Base-by-base conservation (phyloP, 192 early-diverging fungal genomes). In the Coemansia sp. region DNA sequence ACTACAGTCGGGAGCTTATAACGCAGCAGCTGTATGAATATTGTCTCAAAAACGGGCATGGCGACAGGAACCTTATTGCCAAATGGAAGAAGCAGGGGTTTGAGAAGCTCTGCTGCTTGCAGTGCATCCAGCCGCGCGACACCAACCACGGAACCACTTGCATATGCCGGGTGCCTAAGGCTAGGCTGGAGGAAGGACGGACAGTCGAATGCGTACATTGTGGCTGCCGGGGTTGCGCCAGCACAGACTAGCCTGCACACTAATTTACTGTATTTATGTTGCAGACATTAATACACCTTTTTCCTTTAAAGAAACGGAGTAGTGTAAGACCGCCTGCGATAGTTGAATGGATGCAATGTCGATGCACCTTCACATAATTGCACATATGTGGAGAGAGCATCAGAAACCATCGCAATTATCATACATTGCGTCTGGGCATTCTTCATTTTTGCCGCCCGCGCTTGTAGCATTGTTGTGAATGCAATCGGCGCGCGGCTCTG, bases 21-120 rank as follows among this genome's bases (percentile, higher is more conserved):
- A 89, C 90, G 29, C 85, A 85, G 57, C 88, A 91, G 56, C 74
- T 99, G 34, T 98, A 95, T 66, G 88, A 95, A 52, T 99, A 90
- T 63, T 88, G 90, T 66, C 51, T 98, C 45, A 95, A 95, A 63
- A 81, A 91, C 54, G 84, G 85, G 27, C 92, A 95, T 49, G 97
- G 90, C 5, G 97, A 99, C 66, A 87, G 65, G 13, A 88, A 81
- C 56, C 72, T 99, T 18, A 99, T 99, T 75, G 97, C 94, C 11
- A 99, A 99, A 58, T 99, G 97, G 97, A 88, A 87, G 54, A 98
- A 97, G 86, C 81, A 85, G 42, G 95, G 95, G 26, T 99, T 92
- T 67, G 97, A 99, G 66, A 93, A 94, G 61, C 81, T 99, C 30
- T 99, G 97, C 63, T 99, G 97, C 61, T 60, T 98, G 57, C 82